Evolutionary conservation across 2,329 filamentous ascomycete species (phyloP), one percentile per base, ranked within the genome.

Genomic region (Claviceps sp.): DNA sequence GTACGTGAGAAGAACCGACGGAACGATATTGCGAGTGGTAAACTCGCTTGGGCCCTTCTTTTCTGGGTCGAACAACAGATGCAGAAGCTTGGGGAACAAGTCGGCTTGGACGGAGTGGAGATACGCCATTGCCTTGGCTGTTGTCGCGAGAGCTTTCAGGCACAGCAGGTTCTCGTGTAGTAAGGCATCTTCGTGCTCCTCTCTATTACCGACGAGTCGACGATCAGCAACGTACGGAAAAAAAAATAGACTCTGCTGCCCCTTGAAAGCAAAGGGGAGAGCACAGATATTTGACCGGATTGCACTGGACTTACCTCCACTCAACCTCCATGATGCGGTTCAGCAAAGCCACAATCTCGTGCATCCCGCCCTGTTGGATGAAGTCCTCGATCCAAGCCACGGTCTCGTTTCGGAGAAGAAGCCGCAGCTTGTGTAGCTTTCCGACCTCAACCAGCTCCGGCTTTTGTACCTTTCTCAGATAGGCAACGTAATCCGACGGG

Each of bases 11-110:
- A 98, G 73, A 6, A 97, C 77, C 48, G 87, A 93, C 40, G 90
- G 87, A 63, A 97, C 85, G 60, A 97, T 88, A 60, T 85, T 85
- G 52, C 93, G 84, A 13, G 93, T 97, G 4, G 87, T 93, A 66
- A 95, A 98, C 67, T 98, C 93, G 71, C 88, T 94, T 0, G 93
- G 93, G 0, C 93, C 93, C 66, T 97, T 97, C 73, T 90, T 94
- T 65, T 97, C 91, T n/a, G 94, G 88, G 61, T 96, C 90, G 61
- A 97, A 97, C 42, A 97, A 75, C 84, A 97, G 89, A 54, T 80
- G 80, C 47, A 97, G 70, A 47, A 98, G 73, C 26, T 87, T 87
- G 2, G 91, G 89, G 62, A 97, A 96, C 8, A 98, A 75, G 0
- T 84, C 84, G 5, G 75, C 73, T 58, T 94, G 88, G 53, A 95